Percentiles rank a stretch among this genome's conserved stretches.
Evolutionary conservation across 495 filamentous ascomycete species (phyloP).

Genomic region (Trichoderma reesei): DNA sequence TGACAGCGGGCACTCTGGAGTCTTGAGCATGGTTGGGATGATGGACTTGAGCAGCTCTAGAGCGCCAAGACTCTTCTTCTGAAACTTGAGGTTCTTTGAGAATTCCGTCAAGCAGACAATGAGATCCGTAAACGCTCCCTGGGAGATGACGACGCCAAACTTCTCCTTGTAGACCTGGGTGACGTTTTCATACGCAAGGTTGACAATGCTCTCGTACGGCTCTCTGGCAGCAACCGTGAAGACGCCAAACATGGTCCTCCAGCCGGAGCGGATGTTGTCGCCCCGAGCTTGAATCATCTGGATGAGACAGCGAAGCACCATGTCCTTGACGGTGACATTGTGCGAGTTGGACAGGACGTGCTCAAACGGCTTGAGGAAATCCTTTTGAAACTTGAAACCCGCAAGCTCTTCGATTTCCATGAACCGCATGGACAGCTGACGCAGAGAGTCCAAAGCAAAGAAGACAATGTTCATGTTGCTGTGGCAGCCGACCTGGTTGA

Average conservation of each 20-base stretch:
- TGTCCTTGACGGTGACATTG: slow-evolving; percentile 88
- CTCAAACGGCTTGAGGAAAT: slow-evolving; percentile 96
- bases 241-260: slow-evolving; percentile 98
- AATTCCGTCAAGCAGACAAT: slow-evolving; percentile 96
- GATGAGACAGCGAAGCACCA: slow-evolving; percentile 92
- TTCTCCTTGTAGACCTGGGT: slow-evolving; percentile 96
- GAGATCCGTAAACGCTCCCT: slow-evolving; percentile 93
- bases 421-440: slow-evolving; percentile 95
- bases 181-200: slow-evolving; percentile 91
- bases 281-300: slow-evolving; percentile 98
- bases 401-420: slow-evolving; percentile 97
- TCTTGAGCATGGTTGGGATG: slow-evolving; percentile 86
- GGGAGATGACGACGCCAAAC: slow-evolving; percentile 90
- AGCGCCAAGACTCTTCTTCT: slow-evolving; percentile 93
- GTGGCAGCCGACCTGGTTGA: slow-evolving; percentile 94
- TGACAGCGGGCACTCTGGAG: slow-evolving; percentile 89
- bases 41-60: slow-evolving; percentile 91
- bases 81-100: slow-evolving; percentile 94
- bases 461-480: slow-evolving; percentile 92
- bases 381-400: slow-evolving; percentile 99
- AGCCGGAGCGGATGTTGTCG: slow-evolving; percentile 92
- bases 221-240: slow-evolving; percentile 93
- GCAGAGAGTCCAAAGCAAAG: slow-evolving; percentile 88
- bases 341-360: slow-evolving; percentile 90
- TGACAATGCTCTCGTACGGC: slow-evolving; percentile 90